A percentile compares a stretch with the other conserved stretches of the same genome.
These are phyloP conservation scores for Cytospora mali DNA, from an alignment of 2,329 filamentous ascomycete genomes.

Conservation along the genomic window DNA sequence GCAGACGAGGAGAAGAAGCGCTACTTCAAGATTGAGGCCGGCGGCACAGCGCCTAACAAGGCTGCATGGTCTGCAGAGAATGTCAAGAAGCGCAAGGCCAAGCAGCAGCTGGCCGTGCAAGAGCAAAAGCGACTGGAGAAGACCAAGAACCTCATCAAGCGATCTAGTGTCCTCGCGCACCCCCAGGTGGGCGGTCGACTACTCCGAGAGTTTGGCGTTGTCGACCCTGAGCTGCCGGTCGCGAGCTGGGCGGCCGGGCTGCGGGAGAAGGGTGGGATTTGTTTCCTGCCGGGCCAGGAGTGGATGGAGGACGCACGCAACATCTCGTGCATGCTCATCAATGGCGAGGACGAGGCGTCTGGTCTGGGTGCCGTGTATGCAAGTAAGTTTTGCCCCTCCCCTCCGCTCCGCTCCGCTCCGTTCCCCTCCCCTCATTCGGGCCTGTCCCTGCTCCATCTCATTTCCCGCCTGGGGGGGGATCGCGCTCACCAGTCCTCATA, in stretches of 20 bases:
- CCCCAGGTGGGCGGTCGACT: constrained; percentile 41
- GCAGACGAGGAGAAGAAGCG: constrained; percentile 60
- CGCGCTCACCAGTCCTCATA: constrained; percentile 27
- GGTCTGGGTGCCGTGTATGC: constrained; percentile 47
- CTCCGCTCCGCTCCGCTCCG: too few species aligned
- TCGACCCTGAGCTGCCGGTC: constrained; percentile 36
- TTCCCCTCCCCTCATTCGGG: neutral
- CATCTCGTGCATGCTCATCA: constrained; percentile 46
- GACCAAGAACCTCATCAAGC: constrained; percentile 35
- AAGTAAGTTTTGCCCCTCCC: neutral
- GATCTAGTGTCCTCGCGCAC: constrained; percentile 37
- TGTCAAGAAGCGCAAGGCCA: constrained; percentile 50
- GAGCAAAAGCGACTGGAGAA: constrained; percentile 21
- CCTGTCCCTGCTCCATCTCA: constrained; percentile 23
- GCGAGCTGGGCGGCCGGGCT: constrained; percentile 45
- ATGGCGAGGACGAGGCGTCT: constrained; percentile 42
- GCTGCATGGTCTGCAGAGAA: constrained; percentile 58
- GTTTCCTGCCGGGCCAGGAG: constrained; percentile 38
- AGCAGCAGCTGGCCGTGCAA: constrained; percentile 42
- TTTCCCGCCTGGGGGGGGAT: neutral
- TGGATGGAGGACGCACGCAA: constrained; percentile 36
- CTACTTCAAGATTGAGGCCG: constrained; percentile 69
- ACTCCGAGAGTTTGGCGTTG: constrained; percentile 38
- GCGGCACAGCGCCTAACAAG: constrained; percentile 48
- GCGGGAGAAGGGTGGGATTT: constrained; percentile 43